Conservation (phyloP, 2,329 filamentous ascomycete genomes). For the Paecilomyces sp. region DNA sequence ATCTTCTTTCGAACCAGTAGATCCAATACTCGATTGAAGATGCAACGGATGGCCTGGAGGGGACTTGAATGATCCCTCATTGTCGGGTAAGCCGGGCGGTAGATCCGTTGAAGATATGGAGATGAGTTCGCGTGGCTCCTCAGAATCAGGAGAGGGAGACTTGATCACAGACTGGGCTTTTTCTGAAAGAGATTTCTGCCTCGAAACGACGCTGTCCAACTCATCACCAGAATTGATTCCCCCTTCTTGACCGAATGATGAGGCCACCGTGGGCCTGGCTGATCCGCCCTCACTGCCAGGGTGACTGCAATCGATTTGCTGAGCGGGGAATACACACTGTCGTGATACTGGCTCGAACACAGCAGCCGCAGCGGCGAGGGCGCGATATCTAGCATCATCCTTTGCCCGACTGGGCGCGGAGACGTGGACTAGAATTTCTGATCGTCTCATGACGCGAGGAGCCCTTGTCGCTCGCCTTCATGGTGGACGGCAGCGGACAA, state of each 20-base stretch:
- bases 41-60: neutral
- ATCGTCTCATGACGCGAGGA: constrained; percentile 11
- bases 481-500: neutral
- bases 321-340: constrained; percentile 4
- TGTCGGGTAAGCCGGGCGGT: neutral
- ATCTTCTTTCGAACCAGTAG: neutral
- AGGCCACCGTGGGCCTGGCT: neutral
- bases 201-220: constrained; percentile 1
- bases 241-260: neutral
- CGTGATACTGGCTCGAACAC: constrained; percentile 24
- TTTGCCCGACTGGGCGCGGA: constrained; percentile 27
- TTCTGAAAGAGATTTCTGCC: neutral
- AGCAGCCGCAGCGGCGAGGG: constrained; percentile 30
- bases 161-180: neutral
- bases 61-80: neutral
- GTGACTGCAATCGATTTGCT: neutral
- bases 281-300: neutral
- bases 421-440: constrained; percentile 37
- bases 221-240: constrained; percentile 7
- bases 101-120: neutral
- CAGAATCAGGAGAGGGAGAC: neutral
- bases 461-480: constrained; percentile 1
- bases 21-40: neutral
- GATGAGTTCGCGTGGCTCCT: neutral
- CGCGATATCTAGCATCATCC: constrained; percentile 32